Conservation (phyloP, 768 basidiomycete genomes). For the Trametes villosa region DNA sequence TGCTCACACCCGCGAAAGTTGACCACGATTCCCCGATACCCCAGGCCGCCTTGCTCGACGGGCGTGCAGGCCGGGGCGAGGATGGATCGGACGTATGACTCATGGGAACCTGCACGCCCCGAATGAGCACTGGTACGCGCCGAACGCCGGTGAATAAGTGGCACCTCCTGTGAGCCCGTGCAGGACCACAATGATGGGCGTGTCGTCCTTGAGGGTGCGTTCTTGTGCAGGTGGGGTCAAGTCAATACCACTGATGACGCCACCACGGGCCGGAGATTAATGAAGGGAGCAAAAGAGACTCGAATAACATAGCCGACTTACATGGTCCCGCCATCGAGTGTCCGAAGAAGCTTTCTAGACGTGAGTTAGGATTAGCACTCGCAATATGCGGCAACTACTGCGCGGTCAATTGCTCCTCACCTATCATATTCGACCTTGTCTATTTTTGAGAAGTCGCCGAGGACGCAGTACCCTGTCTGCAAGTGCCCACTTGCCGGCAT, state of each 20-base stretch:
- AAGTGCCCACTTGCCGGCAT: constrained; percentile 55
- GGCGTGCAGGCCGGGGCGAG: constrained; percentile 74
- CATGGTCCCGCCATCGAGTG: constrained; percentile 70
- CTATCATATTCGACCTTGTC: constrained; percentile 62
- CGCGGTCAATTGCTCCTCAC: constrained; percentile 34
- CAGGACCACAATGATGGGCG: constrained; percentile 59
- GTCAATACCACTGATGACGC: constrained; percentile 59
- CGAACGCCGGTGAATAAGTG: constrained; percentile 9
- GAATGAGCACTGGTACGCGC: constrained; percentile 7
- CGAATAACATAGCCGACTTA: constrained; percentile 35
- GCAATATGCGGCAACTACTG: background rate
- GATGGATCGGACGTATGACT: constrained; percentile 86
- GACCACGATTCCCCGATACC: constrained; percentile 87
- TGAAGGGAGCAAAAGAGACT: background rate
- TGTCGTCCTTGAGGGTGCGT: constrained; percentile 39
- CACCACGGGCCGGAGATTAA: constrained; percentile 1
- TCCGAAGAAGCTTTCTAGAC: constrained; percentile 51
- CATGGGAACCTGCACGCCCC: constrained; percentile 70
- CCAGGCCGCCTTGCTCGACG: constrained; percentile 80
- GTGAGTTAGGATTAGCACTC: background rate
- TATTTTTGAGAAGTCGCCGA: constrained; percentile 62
- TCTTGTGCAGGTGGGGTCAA: constrained; percentile 50
- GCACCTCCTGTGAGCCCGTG: constrained; percentile 53
- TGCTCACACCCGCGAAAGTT: constrained; percentile 89
- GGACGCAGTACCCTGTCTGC: constrained; percentile 63